These are phyloP conservation scores for Limnanthes douglasii DNA, from an alignment of 345 rosid genomes.

Conservation along the genomic window DNA sequence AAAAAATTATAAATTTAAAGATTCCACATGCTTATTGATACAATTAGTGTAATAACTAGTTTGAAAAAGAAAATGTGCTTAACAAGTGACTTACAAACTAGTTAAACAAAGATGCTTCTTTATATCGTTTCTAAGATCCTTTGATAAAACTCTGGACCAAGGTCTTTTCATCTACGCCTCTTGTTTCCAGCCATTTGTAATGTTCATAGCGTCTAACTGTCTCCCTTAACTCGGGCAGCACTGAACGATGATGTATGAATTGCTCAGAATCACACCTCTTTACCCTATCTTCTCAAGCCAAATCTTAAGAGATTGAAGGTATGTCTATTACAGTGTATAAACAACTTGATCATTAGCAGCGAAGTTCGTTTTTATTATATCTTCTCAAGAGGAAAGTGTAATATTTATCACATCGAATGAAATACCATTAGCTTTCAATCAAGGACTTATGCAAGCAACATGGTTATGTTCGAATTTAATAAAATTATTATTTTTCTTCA, in stretches of 20 bases:
- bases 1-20: no score
- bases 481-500: conserved; percentile 23
- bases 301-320: conserved; percentile 49
- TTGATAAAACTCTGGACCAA: conserved; percentile 47
- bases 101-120: conserved; percentile 65
- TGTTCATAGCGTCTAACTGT: conserved; percentile 22
- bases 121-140: conserved; percentile 63
- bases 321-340: conserved; percentile 60
- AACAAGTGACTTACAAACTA: no score
- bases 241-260: conserved; percentile 76
- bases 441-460: background rate
- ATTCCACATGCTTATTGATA: no score
- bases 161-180: conserved; percentile 19
- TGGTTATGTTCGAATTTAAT: no score
- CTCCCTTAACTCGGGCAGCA: conserved; percentile 25
- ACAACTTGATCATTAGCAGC: background rate
- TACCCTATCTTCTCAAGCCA: conserved; percentile 74
- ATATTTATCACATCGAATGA: background rate
- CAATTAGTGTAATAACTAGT: no score
- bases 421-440: background rate
- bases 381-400: background rate
- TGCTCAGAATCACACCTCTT: conserved; percentile 78
- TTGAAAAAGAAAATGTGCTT: no score
- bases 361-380: background rate
- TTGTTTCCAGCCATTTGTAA: conserved; percentile 21